phyloP scores from a whole-genome alignment of 2,329 filamentous ascomycete genomes.

The Botrytis elliptica region DNA sequence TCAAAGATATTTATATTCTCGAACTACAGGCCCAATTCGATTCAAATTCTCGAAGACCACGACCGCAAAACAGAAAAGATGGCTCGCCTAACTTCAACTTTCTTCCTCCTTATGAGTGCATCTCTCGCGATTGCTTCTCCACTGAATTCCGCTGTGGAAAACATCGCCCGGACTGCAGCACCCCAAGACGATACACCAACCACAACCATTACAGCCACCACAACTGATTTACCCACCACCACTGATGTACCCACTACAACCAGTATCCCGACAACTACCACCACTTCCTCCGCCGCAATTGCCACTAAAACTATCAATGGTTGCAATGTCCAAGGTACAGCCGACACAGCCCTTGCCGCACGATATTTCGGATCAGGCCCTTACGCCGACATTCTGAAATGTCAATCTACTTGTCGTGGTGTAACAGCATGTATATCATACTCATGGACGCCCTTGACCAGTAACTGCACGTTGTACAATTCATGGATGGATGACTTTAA shows the following conservation, averaged over 20 bases:
- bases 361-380: background rate
- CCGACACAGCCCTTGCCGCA: background rate
- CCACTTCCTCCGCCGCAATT: background rate
- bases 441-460: background rate
- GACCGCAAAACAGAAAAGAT: background rate
- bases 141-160: background rate
- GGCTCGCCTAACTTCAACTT: background rate
- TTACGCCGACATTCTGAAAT: background rate
- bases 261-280: background rate
- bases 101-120: background rate
- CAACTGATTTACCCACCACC: background rate
- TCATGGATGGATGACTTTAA: slow-evolving; percentile 9
- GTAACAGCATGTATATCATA: slow-evolving; percentile 13
- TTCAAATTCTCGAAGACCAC: background rate
- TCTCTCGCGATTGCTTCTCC: slow-evolving; percentile 3
- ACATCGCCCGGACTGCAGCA: background rate
- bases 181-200: background rate
- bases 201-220: background rate
- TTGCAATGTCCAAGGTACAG: slow-evolving; percentile 15
- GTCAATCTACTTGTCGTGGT: background rate
- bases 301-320: slow-evolving; percentile 11
- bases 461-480: background rate
- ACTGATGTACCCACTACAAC: background rate
- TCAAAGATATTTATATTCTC: background rate
- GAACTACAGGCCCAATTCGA: background rate